A percentile compares a stretch with the other conserved stretches of the same genome.
phyloP scores from a whole-genome alignment of 192 early-diverging fungal genomes.

The Coemansia sp. region DNA sequence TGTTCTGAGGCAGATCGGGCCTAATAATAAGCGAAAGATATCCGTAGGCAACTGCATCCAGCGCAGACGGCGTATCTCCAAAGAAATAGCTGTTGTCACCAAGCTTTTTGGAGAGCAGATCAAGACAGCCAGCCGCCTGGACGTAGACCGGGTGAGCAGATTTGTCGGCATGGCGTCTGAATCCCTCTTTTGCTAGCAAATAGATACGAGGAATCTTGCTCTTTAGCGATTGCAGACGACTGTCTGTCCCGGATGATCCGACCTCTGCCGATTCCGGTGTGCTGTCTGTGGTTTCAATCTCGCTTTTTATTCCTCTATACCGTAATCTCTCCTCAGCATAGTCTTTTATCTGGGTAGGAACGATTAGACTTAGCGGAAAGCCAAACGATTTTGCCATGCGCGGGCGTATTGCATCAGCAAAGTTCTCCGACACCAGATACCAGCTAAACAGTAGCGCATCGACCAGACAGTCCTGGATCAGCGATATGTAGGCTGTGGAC shows the following conservation, averaged over 20 bases:
- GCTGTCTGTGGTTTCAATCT: constrained; percentile 41
- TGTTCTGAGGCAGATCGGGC: constrained; percentile 64
- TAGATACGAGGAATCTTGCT: constrained; percentile 35
- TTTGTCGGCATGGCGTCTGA: constrained; percentile 50
- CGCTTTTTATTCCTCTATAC: constrained; percentile 33
- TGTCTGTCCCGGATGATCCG: not conserved
- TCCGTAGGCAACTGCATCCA: constrained; percentile 82
- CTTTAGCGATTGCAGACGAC: not conserved
- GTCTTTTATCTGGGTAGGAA: constrained; percentile 73
- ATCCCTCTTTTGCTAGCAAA: constrained; percentile 42
- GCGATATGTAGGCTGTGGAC: constrained; percentile 54
- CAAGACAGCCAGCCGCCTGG: constrained; percentile 64
- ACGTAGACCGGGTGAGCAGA: constrained; percentile 61
- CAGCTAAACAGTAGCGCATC: constrained; percentile 80
- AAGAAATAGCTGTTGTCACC: constrained; percentile 79
- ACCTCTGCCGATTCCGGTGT: constrained; percentile 14
- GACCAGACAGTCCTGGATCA: constrained; percentile 75
- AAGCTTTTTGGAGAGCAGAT: constrained; percentile 66
- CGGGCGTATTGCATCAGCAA: constrained; percentile 68
- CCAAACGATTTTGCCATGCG: constrained; percentile 67
- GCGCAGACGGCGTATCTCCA: constrained; percentile 68
- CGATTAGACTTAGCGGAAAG: constrained; percentile 63
- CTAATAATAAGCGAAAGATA: constrained; percentile 76
- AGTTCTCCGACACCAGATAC: constrained; percentile 83
- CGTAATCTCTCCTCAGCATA: constrained; percentile 63